Conservation (phyloP, 2,329 filamentous ascomycete species). For the Penicillium frequentans region DNA sequence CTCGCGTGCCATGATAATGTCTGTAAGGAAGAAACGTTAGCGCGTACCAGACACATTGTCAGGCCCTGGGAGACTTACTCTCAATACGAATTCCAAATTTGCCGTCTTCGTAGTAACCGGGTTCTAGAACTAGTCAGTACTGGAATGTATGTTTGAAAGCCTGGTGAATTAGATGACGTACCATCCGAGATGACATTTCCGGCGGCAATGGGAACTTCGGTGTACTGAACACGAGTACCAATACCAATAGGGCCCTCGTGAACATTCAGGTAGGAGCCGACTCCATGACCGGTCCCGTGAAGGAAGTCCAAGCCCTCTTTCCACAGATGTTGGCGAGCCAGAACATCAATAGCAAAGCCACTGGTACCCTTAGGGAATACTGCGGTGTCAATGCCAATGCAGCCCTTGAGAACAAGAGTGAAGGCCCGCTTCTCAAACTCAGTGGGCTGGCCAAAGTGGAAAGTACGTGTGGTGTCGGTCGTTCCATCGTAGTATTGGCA, state of each 20-base stretch:
- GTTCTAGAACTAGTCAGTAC: conserved; percentile 55
- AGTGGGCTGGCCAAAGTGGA: conserved; percentile 86
- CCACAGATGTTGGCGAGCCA: conserved; percentile 92
- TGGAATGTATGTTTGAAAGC: background rate
- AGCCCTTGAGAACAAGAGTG: conserved; percentile 90
- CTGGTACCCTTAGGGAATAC: conserved; percentile 94
- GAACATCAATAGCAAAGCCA: conserved; percentile 83
- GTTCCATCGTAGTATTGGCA: conserved; percentile 96
- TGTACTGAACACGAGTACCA: conserved; percentile 85
- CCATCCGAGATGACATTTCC: conserved; percentile 91
- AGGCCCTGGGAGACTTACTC: conserved; percentile 49
- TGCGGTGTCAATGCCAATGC: conserved; percentile 82
- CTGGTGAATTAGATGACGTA: conserved; percentile 20
- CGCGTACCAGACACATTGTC: background rate
- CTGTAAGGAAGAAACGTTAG: conserved; percentile 29
- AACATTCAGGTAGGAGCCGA: conserved; percentile 93
- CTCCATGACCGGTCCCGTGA: conserved; percentile 93
- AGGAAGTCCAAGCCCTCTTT: conserved; percentile 90
- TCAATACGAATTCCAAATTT: conserved; percentile 94
- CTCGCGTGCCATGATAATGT: conserved; percentile 87
- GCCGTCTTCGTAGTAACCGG: conserved; percentile 95
- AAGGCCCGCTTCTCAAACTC: conserved; percentile 84
- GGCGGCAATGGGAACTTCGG: conserved; percentile 83
- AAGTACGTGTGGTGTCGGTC: conserved; percentile 89
- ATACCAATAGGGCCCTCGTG: conserved; percentile 98